Conservation (phyloP, 805 yeast genomes). For the Lachancea waltii region DNA sequence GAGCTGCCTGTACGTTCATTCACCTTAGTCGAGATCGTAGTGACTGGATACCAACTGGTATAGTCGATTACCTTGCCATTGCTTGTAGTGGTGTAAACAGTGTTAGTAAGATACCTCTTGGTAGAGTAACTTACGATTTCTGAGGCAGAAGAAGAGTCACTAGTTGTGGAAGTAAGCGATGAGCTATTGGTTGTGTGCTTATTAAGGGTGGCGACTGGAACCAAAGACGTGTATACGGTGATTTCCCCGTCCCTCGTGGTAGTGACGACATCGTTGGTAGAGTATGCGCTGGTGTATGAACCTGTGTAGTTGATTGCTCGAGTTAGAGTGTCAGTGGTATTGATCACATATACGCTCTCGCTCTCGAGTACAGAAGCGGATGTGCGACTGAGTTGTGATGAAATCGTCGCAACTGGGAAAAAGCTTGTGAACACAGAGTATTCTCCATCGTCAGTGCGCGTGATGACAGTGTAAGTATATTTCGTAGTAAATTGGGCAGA, state of each 20-base stretch:
- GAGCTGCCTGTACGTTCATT: not conserved
- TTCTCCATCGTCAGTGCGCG: conserved; percentile 15
- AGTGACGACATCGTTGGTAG: not conserved
- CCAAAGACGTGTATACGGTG: not conserved
- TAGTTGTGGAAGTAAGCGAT: not conserved
- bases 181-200: not conserved
- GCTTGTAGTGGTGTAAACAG: conserved; percentile 13
- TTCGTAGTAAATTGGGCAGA: too few relatives aligned
- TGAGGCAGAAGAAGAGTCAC: not conserved
- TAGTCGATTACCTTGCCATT: conserved; percentile 16
- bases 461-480: conserved; percentile 15
- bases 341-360: not conserved
- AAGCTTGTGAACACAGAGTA: conserved; percentile 15
- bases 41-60: conserved; percentile 17
- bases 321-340: conserved; percentile 1
- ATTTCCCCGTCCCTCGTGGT: not conserved
- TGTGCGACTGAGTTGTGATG: not conserved
- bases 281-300: not conserved
- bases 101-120: not conserved
- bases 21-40: conserved; percentile 7
- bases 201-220: not conserved
- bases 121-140: not conserved
- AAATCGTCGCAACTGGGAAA: conserved; percentile 15
- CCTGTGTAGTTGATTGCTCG: not conserved
- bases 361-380: not conserved